Percentiles rank a stretch among this genome's conserved stretches.
phyloP scores from a whole-genome alignment of 2,329 filamentous ascomycete species.

The Nectriaceae sp. region DNA sequence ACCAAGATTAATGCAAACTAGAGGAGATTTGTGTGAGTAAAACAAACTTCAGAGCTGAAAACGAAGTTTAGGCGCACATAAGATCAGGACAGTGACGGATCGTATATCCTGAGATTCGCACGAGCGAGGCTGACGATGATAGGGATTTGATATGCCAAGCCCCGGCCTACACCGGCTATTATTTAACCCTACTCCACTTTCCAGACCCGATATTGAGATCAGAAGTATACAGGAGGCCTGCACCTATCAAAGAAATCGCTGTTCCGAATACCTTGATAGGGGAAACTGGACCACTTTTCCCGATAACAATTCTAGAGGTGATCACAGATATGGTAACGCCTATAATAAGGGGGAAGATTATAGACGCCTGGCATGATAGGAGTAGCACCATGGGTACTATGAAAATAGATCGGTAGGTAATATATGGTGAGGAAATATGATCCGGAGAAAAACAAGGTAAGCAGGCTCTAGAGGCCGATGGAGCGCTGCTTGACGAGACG shows the following conservation, averaged over 20 bases:
- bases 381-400: slow-evolving; percentile 38
- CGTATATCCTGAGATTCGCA: slow-evolving; percentile 42
- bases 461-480: slow-evolving; percentile 20
- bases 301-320: slow-evolving; percentile 22
- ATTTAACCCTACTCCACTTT: slow-evolving; percentile 32
- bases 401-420: slow-evolving; percentile 52
- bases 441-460: slow-evolving; percentile 24
- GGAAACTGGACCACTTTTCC: slow-evolving; percentile 38
- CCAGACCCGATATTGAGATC: slow-evolving; percentile 10
- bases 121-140: slow-evolving; percentile 42
- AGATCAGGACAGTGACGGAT: slow-evolving; percentile 47
- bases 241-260: slow-evolving; percentile 32
- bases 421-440: slow-evolving; percentile 33
- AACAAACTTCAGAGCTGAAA: not conserved
- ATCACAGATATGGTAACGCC: slow-evolving; percentile 18
- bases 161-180: slow-evolving; percentile 47
- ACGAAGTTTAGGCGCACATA: slow-evolving; percentile 28
- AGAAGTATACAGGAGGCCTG: slow-evolving; percentile 43
- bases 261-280: slow-evolving; percentile 37
- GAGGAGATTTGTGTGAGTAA: not conserved
- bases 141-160: slow-evolving; percentile 45
- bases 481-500: slow-evolving; percentile 42
- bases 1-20: not conserved
- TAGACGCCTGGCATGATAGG: slow-evolving; percentile 25
- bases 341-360: slow-evolving; percentile 22